Evolutionary conservation across 805 yeast genomes (phyloP).

Genomic region (Yarrowia deformans): DNA sequence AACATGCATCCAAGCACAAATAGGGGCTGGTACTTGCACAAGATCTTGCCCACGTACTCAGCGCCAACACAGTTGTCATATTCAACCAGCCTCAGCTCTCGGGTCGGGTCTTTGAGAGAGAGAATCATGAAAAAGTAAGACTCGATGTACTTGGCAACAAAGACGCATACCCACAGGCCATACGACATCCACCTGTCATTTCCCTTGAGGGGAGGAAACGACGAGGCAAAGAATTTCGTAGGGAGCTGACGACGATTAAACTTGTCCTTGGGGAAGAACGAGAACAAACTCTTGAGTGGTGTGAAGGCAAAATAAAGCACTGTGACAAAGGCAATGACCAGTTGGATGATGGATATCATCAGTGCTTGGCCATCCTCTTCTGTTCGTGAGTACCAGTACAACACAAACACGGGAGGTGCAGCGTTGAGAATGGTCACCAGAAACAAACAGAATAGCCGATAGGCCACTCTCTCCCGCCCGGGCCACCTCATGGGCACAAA

Average conservation of each 20-base stretch:
- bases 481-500: constrained; percentile 99
- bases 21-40: constrained; percentile 87
- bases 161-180: constrained; percentile 86
- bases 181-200: constrained; percentile 97
- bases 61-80: constrained; percentile 98
- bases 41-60: constrained; percentile 72
- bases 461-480: constrained; percentile 94
- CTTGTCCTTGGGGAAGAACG: constrained; percentile 82
- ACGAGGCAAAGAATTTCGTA: constrained; percentile 94
- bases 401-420: constrained; percentile 61
- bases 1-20: constrained; percentile 92
- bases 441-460: constrained; percentile 80
- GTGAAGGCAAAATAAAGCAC: constrained; percentile 84
- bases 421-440: constrained; percentile 60
- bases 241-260: constrained; percentile 87
- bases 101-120: constrained; percentile 92
- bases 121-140: constrained; percentile 91
- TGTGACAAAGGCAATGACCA: constrained; percentile 77
- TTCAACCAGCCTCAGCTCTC: constrained; percentile 79
- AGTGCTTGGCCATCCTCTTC: constrained; percentile 58
- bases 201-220: constrained; percentile 79
- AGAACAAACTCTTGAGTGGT: constrained; percentile 97
- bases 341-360: constrained; percentile 56
- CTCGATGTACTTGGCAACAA: constrained; percentile 86
- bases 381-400: constrained; percentile 53